phyloP scores from a whole-genome alignment of 2,329 filamentous ascomycete genomes.

The Curvularia eragrostidis region DNA sequence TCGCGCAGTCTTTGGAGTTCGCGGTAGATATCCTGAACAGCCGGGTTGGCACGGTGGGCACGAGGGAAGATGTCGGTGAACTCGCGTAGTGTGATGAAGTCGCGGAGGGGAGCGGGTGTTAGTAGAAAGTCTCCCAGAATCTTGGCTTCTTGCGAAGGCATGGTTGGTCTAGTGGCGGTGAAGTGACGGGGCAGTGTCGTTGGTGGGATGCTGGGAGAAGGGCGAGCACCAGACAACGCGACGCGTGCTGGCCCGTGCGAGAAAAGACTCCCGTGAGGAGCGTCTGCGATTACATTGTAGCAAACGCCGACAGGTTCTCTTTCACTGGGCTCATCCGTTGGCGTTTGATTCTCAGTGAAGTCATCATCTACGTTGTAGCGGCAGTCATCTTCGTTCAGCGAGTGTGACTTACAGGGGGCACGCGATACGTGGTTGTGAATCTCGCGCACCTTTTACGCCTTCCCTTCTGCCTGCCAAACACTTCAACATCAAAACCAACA shows the following conservation, averaged over 20 bases:
- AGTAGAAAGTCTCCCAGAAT: slow-evolving; percentile 82
- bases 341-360: not conserved
- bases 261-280: slow-evolving; percentile 29
- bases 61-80: slow-evolving; percentile 81
- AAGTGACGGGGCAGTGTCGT: slow-evolving; percentile 26
- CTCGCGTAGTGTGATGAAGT: slow-evolving; percentile 74
- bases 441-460: slow-evolving; percentile 17
- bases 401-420: slow-evolving; percentile 13
- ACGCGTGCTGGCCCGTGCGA: slow-evolving; percentile 32
- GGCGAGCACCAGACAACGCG: slow-evolving; percentile 24
- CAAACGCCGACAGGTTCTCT: slow-evolving; percentile 17
- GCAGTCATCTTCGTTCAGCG: slow-evolving; percentile 9
- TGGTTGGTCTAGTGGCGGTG: slow-evolving; percentile 43
- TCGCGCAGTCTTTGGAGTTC: slow-evolving; percentile 79
- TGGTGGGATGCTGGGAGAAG: slow-evolving; percentile 2
- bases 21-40: slow-evolving; percentile 75
- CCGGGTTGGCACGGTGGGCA: slow-evolving; percentile 68
- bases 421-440: slow-evolving; percentile 28
- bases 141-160: slow-evolving; percentile 76
- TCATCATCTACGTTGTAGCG: not conserved
- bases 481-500: slow-evolving; percentile 20
- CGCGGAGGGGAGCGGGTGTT: slow-evolving; percentile 74
- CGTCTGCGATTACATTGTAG: slow-evolving; percentile 15
- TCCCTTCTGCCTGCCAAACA: slow-evolving; percentile 20
- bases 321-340: slow-evolving; percentile 17